Percentiles rank a stretch among this genome's conserved stretches.
phyloP scores from a whole-genome alignment of 768 basidiomycete species.

The Stropharia rugosoannulata region DNA sequence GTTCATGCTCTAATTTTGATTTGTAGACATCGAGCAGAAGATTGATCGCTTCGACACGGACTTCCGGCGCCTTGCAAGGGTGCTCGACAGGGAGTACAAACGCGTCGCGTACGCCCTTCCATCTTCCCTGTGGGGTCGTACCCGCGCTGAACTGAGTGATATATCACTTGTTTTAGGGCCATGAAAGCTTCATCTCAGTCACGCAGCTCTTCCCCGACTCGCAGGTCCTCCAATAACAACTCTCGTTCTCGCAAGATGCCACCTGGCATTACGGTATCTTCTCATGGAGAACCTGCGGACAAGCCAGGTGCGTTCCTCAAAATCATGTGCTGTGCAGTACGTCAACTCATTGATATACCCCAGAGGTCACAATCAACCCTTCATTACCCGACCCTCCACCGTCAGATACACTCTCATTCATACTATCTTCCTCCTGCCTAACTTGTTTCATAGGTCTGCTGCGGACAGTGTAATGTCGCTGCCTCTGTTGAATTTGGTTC shows the following conservation, averaged over 20 bases:
- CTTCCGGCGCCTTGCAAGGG: slow-evolving; percentile 38
- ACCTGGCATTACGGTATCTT: slow-evolving; percentile 16
- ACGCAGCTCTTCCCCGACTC: background rate
- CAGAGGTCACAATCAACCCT: background rate
- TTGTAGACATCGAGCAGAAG: slow-evolving; percentile 27
- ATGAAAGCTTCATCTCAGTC: no score
- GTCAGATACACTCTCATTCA: slow-evolving; percentile 16
- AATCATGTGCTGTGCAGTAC: background rate
- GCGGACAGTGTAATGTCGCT: slow-evolving; percentile 48
- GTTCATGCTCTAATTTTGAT: background rate
- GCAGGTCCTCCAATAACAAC: background rate
- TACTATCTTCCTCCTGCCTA: slow-evolving; percentile 8
- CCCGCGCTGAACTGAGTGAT: background rate
- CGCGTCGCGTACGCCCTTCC: slow-evolving; percentile 31
- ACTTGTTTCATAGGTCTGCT: slow-evolving; percentile 32
- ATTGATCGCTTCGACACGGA: slow-evolving; percentile 37
- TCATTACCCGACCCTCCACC: slow-evolving; percentile 25
- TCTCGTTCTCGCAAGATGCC: slow-evolving; percentile 15
- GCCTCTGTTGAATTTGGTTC: slow-evolving; percentile 45
- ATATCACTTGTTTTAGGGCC: background rate
- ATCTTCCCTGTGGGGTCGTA: background rate
- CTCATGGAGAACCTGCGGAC: slow-evolving; percentile 14
- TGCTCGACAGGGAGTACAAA: slow-evolving; percentile 43
- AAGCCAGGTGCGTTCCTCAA: slow-evolving; percentile 10
- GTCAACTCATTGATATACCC: background rate